Conservation (phyloP, 169 alveolate genomes). For the Plasmodium blacklocki region DNA sequence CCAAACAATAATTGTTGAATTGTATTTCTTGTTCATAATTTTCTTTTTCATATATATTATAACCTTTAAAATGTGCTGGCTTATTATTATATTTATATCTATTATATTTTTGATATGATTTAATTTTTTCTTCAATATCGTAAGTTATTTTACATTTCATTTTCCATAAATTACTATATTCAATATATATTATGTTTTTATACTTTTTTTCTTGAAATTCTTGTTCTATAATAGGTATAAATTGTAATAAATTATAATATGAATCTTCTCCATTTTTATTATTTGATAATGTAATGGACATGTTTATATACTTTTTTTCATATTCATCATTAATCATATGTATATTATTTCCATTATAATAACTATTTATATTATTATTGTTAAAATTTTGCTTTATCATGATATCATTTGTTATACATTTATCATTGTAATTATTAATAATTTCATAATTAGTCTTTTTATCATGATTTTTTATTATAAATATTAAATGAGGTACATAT, state of each 20-base stretch:
- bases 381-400: neutral
- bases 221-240: conserved; percentile 23
- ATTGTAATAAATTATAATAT: conserved; percentile 5
- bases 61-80: conserved; percentile 65
- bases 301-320: neutral
- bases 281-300: neutral
- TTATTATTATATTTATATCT: conserved; percentile 59
- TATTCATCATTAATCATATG: neutral
- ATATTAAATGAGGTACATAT: conserved; percentile 44
- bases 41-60: conserved; percentile 62
- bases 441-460: neutral
- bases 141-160: conserved; percentile 38
- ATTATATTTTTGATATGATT: conserved; percentile 39
- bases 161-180: conserved; percentile 57
- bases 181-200: conserved; percentile 40
- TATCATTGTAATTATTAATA: neutral
- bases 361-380: neutral
- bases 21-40: conserved; percentile 65
- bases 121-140: conserved; percentile 41
- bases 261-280: neutral
- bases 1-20: conserved; percentile 55
- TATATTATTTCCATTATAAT: neutral
- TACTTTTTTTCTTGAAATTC: conserved; percentile 19
- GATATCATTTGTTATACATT: neutral
- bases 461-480: conserved; percentile 16